phyloP scores from a whole-genome alignment of 2,329 filamentous ascomycete species.

The Sclerotinia minor region DNA sequence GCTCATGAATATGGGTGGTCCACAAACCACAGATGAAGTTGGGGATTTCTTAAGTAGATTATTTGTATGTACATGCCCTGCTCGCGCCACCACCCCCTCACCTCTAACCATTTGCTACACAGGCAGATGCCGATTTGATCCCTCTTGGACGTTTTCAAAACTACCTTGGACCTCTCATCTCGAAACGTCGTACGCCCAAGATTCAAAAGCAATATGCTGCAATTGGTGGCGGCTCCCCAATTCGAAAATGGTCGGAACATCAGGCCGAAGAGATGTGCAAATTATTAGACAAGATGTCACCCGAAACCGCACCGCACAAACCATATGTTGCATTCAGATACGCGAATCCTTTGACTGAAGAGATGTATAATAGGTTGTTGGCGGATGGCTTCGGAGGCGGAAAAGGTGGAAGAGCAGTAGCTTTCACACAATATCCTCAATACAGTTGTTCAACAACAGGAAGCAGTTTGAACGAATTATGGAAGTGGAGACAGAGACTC shows the following conservation, averaged over 20 bases:
- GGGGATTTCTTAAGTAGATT: constrained; percentile 85
- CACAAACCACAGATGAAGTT: constrained; percentile 84
- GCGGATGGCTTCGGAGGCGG: constrained; percentile 89
- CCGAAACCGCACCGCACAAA: constrained; percentile 92
- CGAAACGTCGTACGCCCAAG: constrained; percentile 85
- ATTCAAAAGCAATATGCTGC: constrained; percentile 94
- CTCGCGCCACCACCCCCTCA: constrained; percentile 15
- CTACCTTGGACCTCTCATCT: constrained; percentile 87
- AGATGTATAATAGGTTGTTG: constrained; percentile 82
- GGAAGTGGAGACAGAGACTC: constrained; percentile 90
- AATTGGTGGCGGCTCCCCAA: constrained; percentile 96
- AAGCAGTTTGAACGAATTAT: constrained; percentile 92
- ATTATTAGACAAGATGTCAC: constrained; percentile 84
- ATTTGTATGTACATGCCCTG: constrained; percentile 65
- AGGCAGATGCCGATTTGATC: constrained; percentile 93
- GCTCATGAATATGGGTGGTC: constrained; percentile 98
- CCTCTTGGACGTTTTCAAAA: constrained; percentile 89
- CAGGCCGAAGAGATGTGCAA: constrained; percentile 97
- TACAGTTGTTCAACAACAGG: constrained; percentile 98
- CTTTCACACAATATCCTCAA: constrained; percentile 97
- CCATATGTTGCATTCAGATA: constrained; percentile 98
- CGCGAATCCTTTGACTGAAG: constrained; percentile 87
- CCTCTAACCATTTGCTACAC: constrained; percentile 28
- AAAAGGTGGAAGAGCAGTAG: constrained; percentile 87
- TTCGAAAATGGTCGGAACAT: constrained; percentile 96